These are phyloP conservation scores for Tilletia walkeri DNA, from an alignment of 1,284 basidiomycete genomes.

Conservation along the genomic window DNA sequence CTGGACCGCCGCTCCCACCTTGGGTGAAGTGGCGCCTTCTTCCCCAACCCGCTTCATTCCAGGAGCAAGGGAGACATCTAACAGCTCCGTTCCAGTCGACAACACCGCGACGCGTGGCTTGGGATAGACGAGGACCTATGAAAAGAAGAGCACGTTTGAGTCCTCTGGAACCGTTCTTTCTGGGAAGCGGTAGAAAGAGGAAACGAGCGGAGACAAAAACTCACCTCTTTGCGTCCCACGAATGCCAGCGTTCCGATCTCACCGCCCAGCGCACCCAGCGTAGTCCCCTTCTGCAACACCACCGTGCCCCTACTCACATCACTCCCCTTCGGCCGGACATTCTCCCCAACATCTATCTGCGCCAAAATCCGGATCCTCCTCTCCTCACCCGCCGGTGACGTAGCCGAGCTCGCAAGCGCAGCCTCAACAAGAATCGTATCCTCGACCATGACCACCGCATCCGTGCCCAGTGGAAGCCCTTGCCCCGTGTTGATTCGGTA, in stretches of 20 bases:
- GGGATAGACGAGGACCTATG: constrained; percentile 66
- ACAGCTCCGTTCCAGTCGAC: constrained; percentile 79
- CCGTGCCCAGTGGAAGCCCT: constrained; percentile 71
- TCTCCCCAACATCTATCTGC: constrained; percentile 68
- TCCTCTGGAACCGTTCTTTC: neutral
- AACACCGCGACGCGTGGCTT: constrained; percentile 75
- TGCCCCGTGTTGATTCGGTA: constrained; percentile 51
- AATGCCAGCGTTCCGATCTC: constrained; percentile 82
- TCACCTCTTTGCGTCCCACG: constrained; percentile 70
- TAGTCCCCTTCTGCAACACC: constrained; percentile 67
- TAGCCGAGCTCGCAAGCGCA: constrained; percentile 71
- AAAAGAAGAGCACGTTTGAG: neutral
- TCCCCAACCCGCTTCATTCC: neutral
- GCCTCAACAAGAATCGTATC: constrained; percentile 71
- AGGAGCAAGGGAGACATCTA: constrained; percentile 63
- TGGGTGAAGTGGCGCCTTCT: constrained; percentile 24
- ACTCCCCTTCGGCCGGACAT: constrained; percentile 71
- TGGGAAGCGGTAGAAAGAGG: too few species aligned
- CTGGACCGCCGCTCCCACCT: constrained; percentile 65
- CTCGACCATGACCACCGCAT: constrained; percentile 86
- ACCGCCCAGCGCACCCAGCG: constrained; percentile 69
- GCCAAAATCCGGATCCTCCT: constrained; percentile 67
- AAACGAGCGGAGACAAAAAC: constrained; percentile 18
- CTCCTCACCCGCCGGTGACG: constrained; percentile 68
- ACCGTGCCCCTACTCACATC: constrained; percentile 70